Percentiles rank a stretch among this genome's conserved stretches.
phyloP scores from a whole-genome alignment of 495 filamentous ascomycete species.

The Acidomyces sp. region DNA sequence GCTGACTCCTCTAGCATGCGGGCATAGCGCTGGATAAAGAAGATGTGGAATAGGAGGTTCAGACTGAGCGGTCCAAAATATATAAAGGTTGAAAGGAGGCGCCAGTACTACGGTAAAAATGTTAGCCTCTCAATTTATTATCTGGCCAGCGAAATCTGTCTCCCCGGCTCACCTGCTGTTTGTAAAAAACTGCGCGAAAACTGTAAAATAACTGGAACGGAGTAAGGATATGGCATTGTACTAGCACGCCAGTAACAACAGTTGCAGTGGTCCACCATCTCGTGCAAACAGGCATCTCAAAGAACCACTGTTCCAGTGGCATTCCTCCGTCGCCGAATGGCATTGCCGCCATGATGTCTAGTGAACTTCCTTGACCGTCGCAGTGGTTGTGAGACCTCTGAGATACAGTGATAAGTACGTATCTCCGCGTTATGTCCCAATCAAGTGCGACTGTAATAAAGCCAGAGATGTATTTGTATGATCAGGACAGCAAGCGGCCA shows the following conservation, averaged over 20 bases:
- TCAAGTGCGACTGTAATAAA: no score
- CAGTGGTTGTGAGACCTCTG: no score
- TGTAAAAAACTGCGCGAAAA: conserved; percentile 77
- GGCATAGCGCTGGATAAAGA: conserved; percentile 95
- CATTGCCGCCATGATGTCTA: conserved; percentile 50
- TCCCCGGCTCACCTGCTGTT: conserved; percentile 54
- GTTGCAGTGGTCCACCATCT: conserved; percentile 93
- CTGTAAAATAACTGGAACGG: conserved; percentile 96
- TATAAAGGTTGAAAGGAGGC: conserved; percentile 82
- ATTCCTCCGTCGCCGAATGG: conserved; percentile 42
- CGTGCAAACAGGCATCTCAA: conserved; percentile 91
- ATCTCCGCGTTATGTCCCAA: no score
- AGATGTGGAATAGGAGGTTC: conserved; percentile 95
- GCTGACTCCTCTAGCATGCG: conserved; percentile 90
- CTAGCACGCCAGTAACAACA: conserved; percentile 72
- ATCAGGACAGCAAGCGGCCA: no score
- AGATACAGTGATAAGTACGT: no score
- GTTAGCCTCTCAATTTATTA: not conserved
- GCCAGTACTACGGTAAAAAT: conserved; percentile 63
- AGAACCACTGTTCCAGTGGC: conserved; percentile 40
- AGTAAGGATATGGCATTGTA: conserved; percentile 81
- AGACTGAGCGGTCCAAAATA: conserved; percentile 93
- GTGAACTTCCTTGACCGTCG: no score
- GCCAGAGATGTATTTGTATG: no score
- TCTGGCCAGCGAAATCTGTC: not conserved